These are phyloP conservation scores for Carex arenaria DNA, from an alignment of 202 grass and related monocot species.

Conservation along the genomic window DNA sequence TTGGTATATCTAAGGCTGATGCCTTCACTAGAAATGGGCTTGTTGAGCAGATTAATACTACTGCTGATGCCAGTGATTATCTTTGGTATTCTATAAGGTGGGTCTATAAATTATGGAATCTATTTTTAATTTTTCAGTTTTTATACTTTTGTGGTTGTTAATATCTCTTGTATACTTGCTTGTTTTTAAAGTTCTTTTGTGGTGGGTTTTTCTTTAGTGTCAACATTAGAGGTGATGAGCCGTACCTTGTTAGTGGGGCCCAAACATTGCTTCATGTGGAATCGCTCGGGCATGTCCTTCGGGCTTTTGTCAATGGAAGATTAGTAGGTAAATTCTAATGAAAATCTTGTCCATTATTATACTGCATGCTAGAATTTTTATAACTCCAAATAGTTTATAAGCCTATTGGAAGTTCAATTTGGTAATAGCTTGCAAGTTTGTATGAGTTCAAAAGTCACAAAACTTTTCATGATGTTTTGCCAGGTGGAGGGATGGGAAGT, in stretches of 20 bases:
- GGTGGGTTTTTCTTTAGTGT: conserved; percentile 39
- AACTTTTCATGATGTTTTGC: conserved; percentile 25
- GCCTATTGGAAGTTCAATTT: not conserved
- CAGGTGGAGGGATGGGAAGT: conserved; percentile 60
- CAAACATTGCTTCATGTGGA: conserved; percentile 70
- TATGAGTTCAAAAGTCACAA: conserved; percentile 11
- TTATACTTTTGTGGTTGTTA: not conserved
- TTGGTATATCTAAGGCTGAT: conserved; percentile 81
- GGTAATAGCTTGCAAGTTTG: not conserved
- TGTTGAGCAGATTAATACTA: conserved; percentile 97
- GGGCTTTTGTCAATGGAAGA: conserved; percentile 69
- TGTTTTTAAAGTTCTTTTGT: not conserved
- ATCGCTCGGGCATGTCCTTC: conserved; percentile 90
- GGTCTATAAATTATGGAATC: not conserved
- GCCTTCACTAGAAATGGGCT: conserved; percentile 60
- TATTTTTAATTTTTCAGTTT: not conserved
- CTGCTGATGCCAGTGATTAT: conserved; percentile 97
- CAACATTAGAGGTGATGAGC: conserved; percentile 50
- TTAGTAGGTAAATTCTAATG: conserved; percentile 44
- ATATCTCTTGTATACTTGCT: not conserved
- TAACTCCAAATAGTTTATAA: not conserved
- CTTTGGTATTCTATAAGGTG: conserved; percentile 98
- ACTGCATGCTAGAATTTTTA: not conserved
- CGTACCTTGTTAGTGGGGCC: conserved; percentile 63
- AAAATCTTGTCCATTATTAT: conserved; percentile 19